Evolutionary conservation across 2,329 filamentous ascomycete genomes (phyloP).

Genomic region (Aspergillus neoniger): DNA sequence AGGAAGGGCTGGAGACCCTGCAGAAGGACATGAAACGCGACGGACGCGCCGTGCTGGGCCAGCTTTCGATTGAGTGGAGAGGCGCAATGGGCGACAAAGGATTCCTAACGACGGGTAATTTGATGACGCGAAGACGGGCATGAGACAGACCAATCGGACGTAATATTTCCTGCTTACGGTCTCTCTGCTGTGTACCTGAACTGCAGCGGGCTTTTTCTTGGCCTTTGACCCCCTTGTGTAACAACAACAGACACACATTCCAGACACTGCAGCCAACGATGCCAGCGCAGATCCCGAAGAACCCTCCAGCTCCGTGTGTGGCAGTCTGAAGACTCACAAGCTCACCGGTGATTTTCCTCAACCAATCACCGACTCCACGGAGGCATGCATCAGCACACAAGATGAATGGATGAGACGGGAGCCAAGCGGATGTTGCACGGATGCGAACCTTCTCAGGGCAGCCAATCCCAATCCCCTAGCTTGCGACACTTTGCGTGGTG

Average conservation of each 20-base stretch:
- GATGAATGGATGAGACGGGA: background rate
- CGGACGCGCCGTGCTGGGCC: constrained; percentile 68
- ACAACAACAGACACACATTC: background rate
- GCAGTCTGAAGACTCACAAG: background rate
- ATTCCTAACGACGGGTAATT: constrained; percentile 81
- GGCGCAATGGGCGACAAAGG: constrained; percentile 87
- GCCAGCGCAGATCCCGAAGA: background rate
- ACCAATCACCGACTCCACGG: background rate
- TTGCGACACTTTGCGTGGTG: background rate
- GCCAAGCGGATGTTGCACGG: constrained; percentile 4
- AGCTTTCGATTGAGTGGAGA: constrained; percentile 84
- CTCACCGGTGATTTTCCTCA: background rate
- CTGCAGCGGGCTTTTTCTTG: background rate
- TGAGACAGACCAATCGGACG: constrained; percentile 19
- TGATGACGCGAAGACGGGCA: constrained; percentile 52
- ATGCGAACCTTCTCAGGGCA: constrained; percentile 5
- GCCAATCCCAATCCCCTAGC: background rate
- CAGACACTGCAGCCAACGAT: background rate
- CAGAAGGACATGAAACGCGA: constrained; percentile 52
- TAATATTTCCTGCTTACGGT: background rate
- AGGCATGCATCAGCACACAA: background rate
- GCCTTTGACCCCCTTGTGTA: background rate
- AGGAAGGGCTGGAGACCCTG: constrained; percentile 53
- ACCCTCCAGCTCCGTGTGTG: background rate
- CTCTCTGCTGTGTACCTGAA: constrained; percentile 9